A percentile compares a stretch with the other conserved stretches of the same genome.
Evolutionary conservation across 257 asterid species (phyloP).

Genomic region (Primulina eburnea): DNA sequence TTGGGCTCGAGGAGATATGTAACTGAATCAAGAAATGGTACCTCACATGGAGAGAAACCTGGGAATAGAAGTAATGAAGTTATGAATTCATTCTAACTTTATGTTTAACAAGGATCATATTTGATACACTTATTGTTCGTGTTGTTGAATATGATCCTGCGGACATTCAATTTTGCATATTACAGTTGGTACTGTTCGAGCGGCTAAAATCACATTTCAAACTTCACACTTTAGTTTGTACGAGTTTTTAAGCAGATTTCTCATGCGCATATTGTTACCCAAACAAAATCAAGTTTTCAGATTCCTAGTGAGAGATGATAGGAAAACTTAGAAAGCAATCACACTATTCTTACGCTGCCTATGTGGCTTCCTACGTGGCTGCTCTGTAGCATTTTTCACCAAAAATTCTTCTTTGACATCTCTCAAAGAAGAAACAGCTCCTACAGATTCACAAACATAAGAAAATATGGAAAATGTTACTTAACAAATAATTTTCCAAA

Average conservation of each 20-base stretch:
- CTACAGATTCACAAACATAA: conserved; percentile 37
- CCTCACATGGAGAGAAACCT: conserved; percentile 80
- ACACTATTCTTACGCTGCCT: conserved; percentile 55
- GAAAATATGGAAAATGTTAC: conserved; percentile 8
- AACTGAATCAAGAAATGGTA: conserved; percentile 62
- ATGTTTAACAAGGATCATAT: conserved; percentile 10
- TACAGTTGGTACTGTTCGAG: not conserved
- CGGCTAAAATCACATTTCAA: conserved; percentile 1
- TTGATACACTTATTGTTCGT: not conserved
- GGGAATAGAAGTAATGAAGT: conserved; percentile 31
- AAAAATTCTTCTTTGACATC: conserved; percentile 27
- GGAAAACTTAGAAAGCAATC: conserved; percentile 23
- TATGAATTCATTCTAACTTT: not conserved
- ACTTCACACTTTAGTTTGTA: conserved; percentile 9
- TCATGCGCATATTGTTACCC: not conserved
- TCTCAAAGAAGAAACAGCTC: conserved; percentile 32
- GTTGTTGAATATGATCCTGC: not conserved
- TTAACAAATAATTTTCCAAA: conserved; percentile 10
- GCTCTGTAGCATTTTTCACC: conserved; percentile 29
- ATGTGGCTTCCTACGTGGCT: conserved; percentile 45
- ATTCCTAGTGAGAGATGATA: conserved; percentile 13
- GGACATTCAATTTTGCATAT: not conserved
- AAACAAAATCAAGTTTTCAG: not conserved
- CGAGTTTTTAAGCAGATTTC: not conserved
- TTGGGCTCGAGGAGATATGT: conserved; percentile 66